Evolutionary conservation across 768 basidiomycete genomes (phyloP), one percentile per base, ranked within the genome.

Genomic region (Pleurotus tuber-regium): DNA sequence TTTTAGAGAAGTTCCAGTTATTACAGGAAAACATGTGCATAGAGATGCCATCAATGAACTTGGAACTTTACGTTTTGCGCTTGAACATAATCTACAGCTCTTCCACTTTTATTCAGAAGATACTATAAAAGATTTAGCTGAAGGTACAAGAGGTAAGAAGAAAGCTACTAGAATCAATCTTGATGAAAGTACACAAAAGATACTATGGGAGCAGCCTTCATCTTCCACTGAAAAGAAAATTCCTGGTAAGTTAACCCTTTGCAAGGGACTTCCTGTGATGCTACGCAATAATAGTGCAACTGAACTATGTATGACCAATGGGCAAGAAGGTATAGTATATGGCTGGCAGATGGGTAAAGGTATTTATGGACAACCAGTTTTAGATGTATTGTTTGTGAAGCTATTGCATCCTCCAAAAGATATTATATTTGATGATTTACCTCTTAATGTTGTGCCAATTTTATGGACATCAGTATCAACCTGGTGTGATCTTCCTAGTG

Each of bases 1-100:
- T 10, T 75, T 72, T 50, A 26, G 64, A 24, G 53, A 70, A 59
- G 59, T 70, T 1, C 65, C 73, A 4, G 60, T 75, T 11, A 76
- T 77, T 24, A 73, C 70, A 2, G 59, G 63, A 4, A 52, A 54
- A 12, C 75, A 74, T 63, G 29, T 58, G 8, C 59, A 69, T 26
- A 68, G 70, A 52, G 73, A 76, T 56, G 54, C 59, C 46, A 63
- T 74, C 0, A 77, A 77, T 58, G 16, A 57, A 6, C 9, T 67
- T 0, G 70, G 70, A 2, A 31, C 50, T 19, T 9, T 43, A 12
- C 53, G 64, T 11, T 76, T 72, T 65, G 67, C 73, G 2, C 9
- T 30, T 23, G 70, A 73, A 19, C 63, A 61, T 2, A 41, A 41
- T 2, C 66, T 67, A 54, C 16, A 21, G 1, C 42, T 71, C 0